These are phyloP conservation scores for Trichosporon sp. DNA, from an alignment of 1,284 basidiomycete species.

Conservation along the genomic window DNA sequence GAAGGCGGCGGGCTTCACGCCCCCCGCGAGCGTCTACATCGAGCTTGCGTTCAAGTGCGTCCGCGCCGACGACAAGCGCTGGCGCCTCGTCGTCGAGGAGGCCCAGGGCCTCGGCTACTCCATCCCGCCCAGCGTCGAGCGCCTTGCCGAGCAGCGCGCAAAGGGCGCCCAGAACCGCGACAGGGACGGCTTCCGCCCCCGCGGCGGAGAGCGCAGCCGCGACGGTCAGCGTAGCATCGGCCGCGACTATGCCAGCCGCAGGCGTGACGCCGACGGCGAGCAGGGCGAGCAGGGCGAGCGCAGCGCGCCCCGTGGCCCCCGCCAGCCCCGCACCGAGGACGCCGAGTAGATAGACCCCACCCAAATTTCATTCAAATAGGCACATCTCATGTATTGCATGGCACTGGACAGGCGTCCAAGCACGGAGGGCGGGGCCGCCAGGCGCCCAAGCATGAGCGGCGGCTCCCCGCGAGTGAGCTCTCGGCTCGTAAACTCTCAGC, in stretches of 20 bases:
- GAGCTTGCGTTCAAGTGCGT: slow-evolving; percentile 61
- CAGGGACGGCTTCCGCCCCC: neutral
- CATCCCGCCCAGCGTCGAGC: neutral
- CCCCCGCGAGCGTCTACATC: slow-evolving; percentile 59
- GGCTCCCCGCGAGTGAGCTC: no score
- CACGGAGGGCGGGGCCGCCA: neutral
- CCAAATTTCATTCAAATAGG: neutral
- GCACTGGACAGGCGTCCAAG: neutral
- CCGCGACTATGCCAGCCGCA: neutral
- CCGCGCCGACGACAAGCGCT: slow-evolving; percentile 58
- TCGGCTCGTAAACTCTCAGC: no score
- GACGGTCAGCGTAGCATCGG: neutral
- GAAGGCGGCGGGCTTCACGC: slow-evolving; percentile 61
- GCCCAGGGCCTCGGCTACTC: slow-evolving; percentile 57
- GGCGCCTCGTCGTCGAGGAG: slow-evolving; percentile 65
- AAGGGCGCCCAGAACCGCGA: neutral
- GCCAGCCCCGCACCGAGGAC: neutral
- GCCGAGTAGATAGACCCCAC: neutral
- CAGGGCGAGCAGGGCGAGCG: neutral
- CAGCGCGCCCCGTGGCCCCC: no score
- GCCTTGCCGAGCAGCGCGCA: neutral
- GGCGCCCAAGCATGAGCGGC: no score
- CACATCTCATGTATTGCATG: neutral
- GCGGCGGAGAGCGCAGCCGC: neutral
- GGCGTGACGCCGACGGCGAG: neutral